These are phyloP conservation scores for Globisporangium iwayamae DNA, from an alignment of 352 stramenopile species.

Conservation along the genomic window DNA sequence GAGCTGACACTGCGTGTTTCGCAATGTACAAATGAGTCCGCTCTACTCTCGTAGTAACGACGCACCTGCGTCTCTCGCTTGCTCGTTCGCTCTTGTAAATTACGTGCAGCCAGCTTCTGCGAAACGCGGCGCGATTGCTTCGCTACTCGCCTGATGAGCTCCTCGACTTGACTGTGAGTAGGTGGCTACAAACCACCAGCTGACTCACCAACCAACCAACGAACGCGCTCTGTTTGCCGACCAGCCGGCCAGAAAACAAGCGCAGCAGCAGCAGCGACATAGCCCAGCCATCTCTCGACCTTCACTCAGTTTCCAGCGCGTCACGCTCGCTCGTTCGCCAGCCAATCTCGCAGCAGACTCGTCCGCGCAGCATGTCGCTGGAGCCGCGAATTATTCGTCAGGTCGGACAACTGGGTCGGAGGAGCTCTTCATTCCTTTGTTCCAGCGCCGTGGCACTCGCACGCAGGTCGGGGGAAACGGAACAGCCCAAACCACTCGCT, in stretches of 20 bases:
- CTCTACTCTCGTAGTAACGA: background rate
- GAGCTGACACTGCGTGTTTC: background rate
- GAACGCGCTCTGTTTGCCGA: background rate
- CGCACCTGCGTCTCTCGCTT: background rate
- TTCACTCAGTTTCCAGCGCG: slow-evolving; percentile 5
- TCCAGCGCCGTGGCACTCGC: background rate
- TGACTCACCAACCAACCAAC: slow-evolving; percentile 1
- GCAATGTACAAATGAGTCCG: background rate
- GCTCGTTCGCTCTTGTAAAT: background rate
- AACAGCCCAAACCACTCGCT: background rate
- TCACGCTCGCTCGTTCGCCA: background rate
- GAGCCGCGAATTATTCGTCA: no score
- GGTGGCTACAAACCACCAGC: background rate
- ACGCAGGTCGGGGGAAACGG: background rate
- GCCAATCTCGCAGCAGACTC: background rate
- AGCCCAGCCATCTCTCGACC: slow-evolving; percentile 10
- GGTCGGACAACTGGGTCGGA: background rate
- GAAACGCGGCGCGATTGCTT: background rate
- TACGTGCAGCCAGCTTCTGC: background rate
- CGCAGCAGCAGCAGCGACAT: background rate
- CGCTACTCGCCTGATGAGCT: background rate
- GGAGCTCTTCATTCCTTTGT: background rate
- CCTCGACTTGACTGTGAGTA: background rate
- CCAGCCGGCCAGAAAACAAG: slow-evolving; percentile 1
- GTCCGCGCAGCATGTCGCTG: no score